These are phyloP conservation scores for Luffa acutangula DNA, from an alignment of 306 rosid species.

Conservation along the genomic window DNA sequence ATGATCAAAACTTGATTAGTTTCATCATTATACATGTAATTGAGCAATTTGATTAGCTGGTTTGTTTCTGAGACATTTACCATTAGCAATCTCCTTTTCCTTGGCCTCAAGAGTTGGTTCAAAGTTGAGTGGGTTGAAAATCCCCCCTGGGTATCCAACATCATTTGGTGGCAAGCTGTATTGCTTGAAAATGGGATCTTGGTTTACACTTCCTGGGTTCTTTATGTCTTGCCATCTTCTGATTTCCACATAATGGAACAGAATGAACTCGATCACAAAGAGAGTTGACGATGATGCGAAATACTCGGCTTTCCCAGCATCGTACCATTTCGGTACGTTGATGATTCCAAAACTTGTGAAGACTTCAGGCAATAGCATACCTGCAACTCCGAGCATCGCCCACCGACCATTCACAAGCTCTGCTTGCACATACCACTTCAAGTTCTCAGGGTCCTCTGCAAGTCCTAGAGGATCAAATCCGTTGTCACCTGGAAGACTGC, in stretches of 20 bases:
- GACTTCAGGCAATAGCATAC: constrained; percentile 91
- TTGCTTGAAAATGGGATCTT: constrained; percentile 97
- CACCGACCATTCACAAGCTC: constrained; percentile 86
- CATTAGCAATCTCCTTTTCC: constrained; percentile 93
- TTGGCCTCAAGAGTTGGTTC: constrained; percentile 87
- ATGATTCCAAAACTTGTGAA: constrained; percentile 64
- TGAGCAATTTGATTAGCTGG: neutral
- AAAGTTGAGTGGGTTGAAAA: constrained; percentile 94
- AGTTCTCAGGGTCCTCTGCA: constrained; percentile 98
- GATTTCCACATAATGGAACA: constrained; percentile 94
- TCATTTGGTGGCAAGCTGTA: constrained; percentile 79
- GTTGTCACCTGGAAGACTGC: constrained; percentile 94
- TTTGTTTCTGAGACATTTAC: constrained; percentile 20
- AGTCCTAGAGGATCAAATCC: constrained; percentile 93
- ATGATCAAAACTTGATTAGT: neutral
- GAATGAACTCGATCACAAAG: constrained; percentile 88
- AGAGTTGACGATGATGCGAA: constrained; percentile 93
- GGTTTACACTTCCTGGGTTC: constrained; percentile 96
- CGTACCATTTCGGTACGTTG: constrained; percentile 80
- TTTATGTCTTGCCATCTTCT: constrained; percentile 99
- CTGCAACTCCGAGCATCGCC: constrained; percentile 96
- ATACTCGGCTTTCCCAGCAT: constrained; percentile 82
- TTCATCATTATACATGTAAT: neutral
- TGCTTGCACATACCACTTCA: constrained; percentile 81
- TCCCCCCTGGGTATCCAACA: constrained; percentile 86